Conservation (phyloP, 345 rosid species). For the Aquilaria malaccensis region DNA sequence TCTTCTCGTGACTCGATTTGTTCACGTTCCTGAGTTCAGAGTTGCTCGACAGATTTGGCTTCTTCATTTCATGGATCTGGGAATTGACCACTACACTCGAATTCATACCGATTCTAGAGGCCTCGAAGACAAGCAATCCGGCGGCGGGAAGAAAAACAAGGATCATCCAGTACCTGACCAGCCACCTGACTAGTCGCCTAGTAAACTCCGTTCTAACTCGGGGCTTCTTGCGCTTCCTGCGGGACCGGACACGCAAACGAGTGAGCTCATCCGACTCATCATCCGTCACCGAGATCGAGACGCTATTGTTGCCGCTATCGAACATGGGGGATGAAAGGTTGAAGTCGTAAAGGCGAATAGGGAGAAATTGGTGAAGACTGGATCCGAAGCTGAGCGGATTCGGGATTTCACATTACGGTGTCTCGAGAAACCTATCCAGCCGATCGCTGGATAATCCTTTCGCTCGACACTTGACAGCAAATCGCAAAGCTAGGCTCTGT, state of each 20-base stretch:
- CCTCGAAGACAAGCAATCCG: slow-evolving; percentile 56
- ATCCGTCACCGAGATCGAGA: slow-evolving; percentile 63
- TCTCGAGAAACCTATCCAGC: no score
- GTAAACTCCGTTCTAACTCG: slow-evolving; percentile 37
- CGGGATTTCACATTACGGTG: no score
- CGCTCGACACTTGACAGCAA: no score
- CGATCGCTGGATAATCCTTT: no score
- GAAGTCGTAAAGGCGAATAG: no score
- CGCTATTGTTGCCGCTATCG: slow-evolving; percentile 29
- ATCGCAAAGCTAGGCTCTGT: no score
- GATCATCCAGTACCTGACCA: slow-evolving; percentile 56
- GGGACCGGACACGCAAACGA: slow-evolving; percentile 55
- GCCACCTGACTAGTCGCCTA: slow-evolving; percentile 35
- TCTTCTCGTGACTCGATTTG: slow-evolving; percentile 20
- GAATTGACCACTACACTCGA: slow-evolving; percentile 16
- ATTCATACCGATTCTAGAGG: slow-evolving; percentile 44
- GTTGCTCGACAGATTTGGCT: background rate
- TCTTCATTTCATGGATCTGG: slow-evolving; percentile 8
- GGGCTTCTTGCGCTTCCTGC: slow-evolving; percentile 71
- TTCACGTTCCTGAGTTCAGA: background rate
- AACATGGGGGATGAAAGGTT: no score
- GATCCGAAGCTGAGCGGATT: no score
- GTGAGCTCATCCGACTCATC: slow-evolving; percentile 61
- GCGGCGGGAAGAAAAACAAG: slow-evolving; percentile 45
- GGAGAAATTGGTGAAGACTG: no score